phyloP scores from a whole-genome alignment of 1,139 yeast species.

The Diutina catenulata region DNA sequence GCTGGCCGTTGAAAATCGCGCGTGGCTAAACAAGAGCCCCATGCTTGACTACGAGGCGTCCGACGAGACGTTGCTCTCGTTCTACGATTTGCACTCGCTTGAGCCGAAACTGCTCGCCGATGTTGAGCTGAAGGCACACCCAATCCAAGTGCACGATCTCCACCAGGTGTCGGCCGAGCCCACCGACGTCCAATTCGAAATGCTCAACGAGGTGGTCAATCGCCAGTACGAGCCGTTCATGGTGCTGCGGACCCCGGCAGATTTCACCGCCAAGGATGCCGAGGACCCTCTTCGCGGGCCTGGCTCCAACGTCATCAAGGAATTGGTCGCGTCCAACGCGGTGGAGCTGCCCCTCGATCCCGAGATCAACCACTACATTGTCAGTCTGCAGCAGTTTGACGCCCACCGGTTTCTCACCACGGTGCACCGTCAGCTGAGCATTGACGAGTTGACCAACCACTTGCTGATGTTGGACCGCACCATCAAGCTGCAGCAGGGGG shows the following conservation, averaged over 20 bases:
- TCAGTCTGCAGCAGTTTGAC: slow-evolving; percentile 63
- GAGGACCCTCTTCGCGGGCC: slow-evolving; percentile 45
- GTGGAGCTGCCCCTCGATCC: slow-evolving; percentile 30
- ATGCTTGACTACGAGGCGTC: slow-evolving; percentile 11
- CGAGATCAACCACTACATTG: slow-evolving; percentile 41
- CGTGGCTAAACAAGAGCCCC: not conserved
- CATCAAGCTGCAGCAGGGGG: slow-evolving; percentile 53
- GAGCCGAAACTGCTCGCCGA: not conserved
- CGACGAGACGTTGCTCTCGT: slow-evolving; percentile 9
- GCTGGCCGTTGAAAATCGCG: too few relatives aligned
- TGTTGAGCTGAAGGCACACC: slow-evolving; percentile 3
- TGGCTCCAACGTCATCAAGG: slow-evolving; percentile 22
- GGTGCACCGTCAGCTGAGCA: slow-evolving; percentile 61
- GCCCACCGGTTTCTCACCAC: slow-evolving; percentile 58
- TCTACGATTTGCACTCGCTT: slow-evolving; percentile 8
- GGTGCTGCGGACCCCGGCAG: slow-evolving; percentile 2
- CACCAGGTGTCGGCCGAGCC: slow-evolving; percentile 6
- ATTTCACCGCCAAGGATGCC: slow-evolving; percentile 9
- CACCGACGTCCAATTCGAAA: slow-evolving; percentile 7
- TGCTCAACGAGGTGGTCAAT: slow-evolving; percentile 7
- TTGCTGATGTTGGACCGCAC: slow-evolving; percentile 48
- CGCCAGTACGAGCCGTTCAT: slow-evolving; percentile 6
- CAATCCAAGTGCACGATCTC: slow-evolving; percentile 5
- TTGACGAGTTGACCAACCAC: slow-evolving; percentile 46
- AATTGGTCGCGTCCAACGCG: slow-evolving; percentile 26